Evolutionary conservation across 352 stramenopile genomes (phyloP), one percentile per base, ranked within the genome.

Genomic region (Globisporangium sylvaticum): DNA sequence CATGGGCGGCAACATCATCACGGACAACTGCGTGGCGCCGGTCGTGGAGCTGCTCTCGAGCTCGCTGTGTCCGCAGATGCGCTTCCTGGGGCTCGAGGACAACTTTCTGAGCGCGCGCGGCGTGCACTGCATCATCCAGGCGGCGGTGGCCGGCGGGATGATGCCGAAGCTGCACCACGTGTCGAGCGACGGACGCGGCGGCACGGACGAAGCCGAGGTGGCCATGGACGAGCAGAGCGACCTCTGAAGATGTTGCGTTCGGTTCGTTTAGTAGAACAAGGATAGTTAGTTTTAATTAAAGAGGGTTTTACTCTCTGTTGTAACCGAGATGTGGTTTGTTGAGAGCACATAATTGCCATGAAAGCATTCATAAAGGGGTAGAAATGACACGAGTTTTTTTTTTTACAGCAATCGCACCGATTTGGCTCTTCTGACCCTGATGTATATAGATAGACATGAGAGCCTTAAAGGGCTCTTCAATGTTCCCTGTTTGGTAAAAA

Each of bases 1-100:
- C 62, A 79, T 94, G 72, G 86, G 86, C 20, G 86, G 86, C 48
- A 94, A 94, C 73, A 72, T 94, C 58, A 83, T 94, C 68, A 92
- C 85, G 15, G 85, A 94, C 74, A 90, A 91, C 64, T 88, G 81
- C 55, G 85, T 90, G 15, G 39, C 61, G 8, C 72, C 84, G 20
- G 62, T 91, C 25, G 78, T 81, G 20, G 69, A 64, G 15, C 62
- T 92, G 55, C 59, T 91, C 22, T 65, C 68, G 7, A 70, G 67
- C n/a, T 67, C 71, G 2, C 37, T 71, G 3, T 90, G 79, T 63
- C 77, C 81, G 7, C 71, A 74, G 15, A 68, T 94, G 59, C 74
- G 77, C 8, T 94, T 94, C 50, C 73, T 94, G 31, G 86, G 86
- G 0, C 76, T 94, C 10, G 86, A 94, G 58, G 84, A 92, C 68